Percentiles rank a stretch among this genome's conserved stretches.
Evolutionary conservation across 805 yeast genomes (phyloP).

Genomic region (Dipodascopsis uninucleata): DNA sequence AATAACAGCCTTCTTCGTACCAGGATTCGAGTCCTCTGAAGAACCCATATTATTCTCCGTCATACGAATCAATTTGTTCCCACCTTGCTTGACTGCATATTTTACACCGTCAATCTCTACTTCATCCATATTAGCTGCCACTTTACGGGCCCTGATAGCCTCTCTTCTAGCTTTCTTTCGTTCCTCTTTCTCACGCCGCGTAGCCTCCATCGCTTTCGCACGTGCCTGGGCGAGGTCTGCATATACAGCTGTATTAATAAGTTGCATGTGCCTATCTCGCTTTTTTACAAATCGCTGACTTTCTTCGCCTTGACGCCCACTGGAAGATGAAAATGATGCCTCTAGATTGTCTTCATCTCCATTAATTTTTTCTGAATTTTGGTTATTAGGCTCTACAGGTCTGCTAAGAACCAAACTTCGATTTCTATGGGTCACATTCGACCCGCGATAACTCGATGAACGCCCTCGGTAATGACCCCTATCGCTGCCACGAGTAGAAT

Average conservation of each 20-base stretch:
- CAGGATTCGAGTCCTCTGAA: constrained; percentile 2
- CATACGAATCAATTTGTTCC: constrained; percentile 30
- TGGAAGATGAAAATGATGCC: too few species aligned
- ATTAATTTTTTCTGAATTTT: neutral
- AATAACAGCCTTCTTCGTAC: constrained; percentile 30
- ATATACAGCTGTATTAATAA: constrained; percentile 25
- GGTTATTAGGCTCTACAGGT: neutral
- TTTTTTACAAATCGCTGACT: constrained; percentile 20
- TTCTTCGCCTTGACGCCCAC: too few species aligned
- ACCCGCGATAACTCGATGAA: constrained; percentile 10
- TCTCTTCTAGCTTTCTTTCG: constrained; percentile 19
- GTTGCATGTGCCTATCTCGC: constrained; percentile 29
- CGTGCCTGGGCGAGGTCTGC: constrained; percentile 25
- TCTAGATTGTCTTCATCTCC: neutral
- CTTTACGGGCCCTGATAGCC: constrained; percentile 19
- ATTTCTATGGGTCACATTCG: constrained; percentile 22
- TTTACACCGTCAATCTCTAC: constrained; percentile 32
- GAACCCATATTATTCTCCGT: constrained; percentile 2
- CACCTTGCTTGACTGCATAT: constrained; percentile 25
- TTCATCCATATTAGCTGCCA: constrained; percentile 12
- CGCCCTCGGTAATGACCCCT: constrained; percentile 25
- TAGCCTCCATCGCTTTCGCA: constrained; percentile 24
- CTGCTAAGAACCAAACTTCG: constrained; percentile 22
- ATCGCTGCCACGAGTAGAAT: constrained; percentile 1
- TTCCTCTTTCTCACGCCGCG: constrained; percentile 25